A percentile compares a stretch with the other conserved stretches of the same genome.
Evolutionary conservation across 306 rosid species (phyloP).

Genomic region (Biancaea sappan): DNA sequence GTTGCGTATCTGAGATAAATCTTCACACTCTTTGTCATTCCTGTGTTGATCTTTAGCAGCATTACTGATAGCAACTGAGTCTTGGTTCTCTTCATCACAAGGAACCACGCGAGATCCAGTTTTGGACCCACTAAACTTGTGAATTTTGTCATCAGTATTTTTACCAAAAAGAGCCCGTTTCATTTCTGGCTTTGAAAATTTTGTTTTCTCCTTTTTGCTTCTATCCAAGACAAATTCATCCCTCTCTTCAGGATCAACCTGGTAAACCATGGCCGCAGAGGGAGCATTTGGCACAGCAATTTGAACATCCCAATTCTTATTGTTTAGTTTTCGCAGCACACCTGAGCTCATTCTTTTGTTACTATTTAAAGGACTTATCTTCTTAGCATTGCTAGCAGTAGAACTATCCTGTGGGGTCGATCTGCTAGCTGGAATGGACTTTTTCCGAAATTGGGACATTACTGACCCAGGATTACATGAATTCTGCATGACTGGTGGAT

Average conservation of each 20-base stretch:
- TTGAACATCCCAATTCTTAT: conserved; percentile 59
- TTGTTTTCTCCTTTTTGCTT: conserved; percentile 49
- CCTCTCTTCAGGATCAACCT: conserved; percentile 38
- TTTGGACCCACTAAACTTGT: conserved; percentile 52
- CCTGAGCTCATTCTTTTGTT: conserved; percentile 43
- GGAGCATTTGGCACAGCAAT: conserved; percentile 42
- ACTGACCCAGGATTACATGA: conserved; percentile 44
- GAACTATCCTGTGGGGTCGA: conserved; percentile 59
- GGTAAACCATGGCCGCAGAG: conserved; percentile 25
- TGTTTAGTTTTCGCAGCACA: conserved; percentile 42
- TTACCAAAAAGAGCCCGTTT: conserved; percentile 59
- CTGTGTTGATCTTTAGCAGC: conserved; percentile 42
- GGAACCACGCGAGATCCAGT: conserved; percentile 86
- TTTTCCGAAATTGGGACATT: conserved; percentile 48
- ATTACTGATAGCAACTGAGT: conserved; percentile 48
- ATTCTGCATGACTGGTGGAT: conserved; percentile 47
- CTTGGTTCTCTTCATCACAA: conserved; percentile 52
- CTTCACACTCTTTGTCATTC: conserved; percentile 63
- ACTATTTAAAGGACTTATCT: conserved; percentile 44
- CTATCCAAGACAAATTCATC: conserved; percentile 44
- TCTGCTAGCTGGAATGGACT: conserved; percentile 21
- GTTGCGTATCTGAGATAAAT: conserved; percentile 62
- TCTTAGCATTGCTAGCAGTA: conserved; percentile 49
- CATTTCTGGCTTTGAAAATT: conserved; percentile 53
- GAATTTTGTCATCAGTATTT: conserved; percentile 54